These are phyloP conservation scores for Ustilago hordei DNA, from an alignment of 1,284 basidiomycete species.

Conservation along the genomic window DNA sequence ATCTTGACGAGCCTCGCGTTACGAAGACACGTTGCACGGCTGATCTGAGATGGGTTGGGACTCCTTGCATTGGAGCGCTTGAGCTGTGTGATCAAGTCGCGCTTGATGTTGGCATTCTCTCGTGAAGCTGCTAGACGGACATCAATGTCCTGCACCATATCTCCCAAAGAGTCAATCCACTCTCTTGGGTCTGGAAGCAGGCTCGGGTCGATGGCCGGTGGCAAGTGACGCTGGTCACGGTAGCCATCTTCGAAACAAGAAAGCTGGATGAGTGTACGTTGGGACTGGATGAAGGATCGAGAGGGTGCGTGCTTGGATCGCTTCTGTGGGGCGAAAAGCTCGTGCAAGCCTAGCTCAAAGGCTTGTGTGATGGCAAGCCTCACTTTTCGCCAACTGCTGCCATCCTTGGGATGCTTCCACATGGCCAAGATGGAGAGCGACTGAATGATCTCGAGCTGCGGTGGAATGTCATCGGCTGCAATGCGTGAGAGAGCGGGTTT, in stretches of 20 bases:
- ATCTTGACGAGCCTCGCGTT: conserved; percentile 54
- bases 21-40: conserved; percentile 49
- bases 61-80: conserved; percentile 44
- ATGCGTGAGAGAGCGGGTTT: conserved; percentile 77
- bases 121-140: conserved; percentile 52
- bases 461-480: conserved; percentile 76
- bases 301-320: conserved; percentile 45
- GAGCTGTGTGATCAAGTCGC: conserved; percentile 47
- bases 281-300: conserved; percentile 47
- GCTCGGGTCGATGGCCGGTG: conserved; percentile 50
- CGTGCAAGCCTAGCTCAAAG: conserved; percentile 69
- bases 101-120: conserved; percentile 56
- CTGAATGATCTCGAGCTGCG: conserved; percentile 81
- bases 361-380: conserved; percentile 68
- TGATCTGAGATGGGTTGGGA: conserved; percentile 38
- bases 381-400: conserved; percentile 69
- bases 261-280: conserved; percentile 48
- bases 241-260: conserved; percentile 56
- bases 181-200: conserved; percentile 49
- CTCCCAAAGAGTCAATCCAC: conserved; percentile 53
- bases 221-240: conserved; percentile 50
- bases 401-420: conserved; percentile 76
- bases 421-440: conserved; percentile 86
- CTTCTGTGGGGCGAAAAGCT: conserved; percentile 49
- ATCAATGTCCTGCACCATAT: conserved; percentile 55